Base-by-base conservation (phyloP, 176 grass and related monocot genomes). In the Carex myosuroides region DNA sequence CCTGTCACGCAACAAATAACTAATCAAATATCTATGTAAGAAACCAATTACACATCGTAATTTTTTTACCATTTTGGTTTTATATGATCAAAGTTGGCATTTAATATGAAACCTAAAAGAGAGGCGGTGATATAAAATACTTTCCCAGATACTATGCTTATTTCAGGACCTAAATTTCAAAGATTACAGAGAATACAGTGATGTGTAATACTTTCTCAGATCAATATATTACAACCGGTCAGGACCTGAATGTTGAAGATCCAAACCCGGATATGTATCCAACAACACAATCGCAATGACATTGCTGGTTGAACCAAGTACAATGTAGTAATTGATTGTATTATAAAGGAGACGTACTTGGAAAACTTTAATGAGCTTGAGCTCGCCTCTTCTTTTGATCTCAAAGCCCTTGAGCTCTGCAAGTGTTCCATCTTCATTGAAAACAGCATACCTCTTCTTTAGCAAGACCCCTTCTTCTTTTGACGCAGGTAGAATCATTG, bases 291-390 rank as follows among this genome's bases (percentile, higher is more conserved):
- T 20, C 20, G 13, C 14, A n/a, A 12, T 41, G 44, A 17, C 7
- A 20, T 74, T 50, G 35, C 29, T 5, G 14, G 22, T 75, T 75
- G 41, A 75, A 52, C 18, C 37, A 75, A 22, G 16, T 52, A 75
- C 20, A 59, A n/a, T 60, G 55, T 21, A 60, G 57, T 35, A 80
- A 80, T 60, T 4, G 10, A 12, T 26, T 57, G n/a, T 33, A 56
- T 79, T 79, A 39, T 80, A 80, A 85, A 60, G 59, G 60, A 89
- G 24, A 87, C 79, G 64, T 94, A 98, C 95, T 93, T 98, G 95
- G 76, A 98, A 98, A 91, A 98, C 92, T 91, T 98, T 98, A 80
- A 98, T 94, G 79, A 98, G 95, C 89, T 98, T 98, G 85, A 98
- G 92, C 89, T 98, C 95, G 68, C 95, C 95, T 88, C 95, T 91